Evolutionary conservation across 768 basidiomycete species (phyloP).

Genomic region (Boletus edulis): DNA sequence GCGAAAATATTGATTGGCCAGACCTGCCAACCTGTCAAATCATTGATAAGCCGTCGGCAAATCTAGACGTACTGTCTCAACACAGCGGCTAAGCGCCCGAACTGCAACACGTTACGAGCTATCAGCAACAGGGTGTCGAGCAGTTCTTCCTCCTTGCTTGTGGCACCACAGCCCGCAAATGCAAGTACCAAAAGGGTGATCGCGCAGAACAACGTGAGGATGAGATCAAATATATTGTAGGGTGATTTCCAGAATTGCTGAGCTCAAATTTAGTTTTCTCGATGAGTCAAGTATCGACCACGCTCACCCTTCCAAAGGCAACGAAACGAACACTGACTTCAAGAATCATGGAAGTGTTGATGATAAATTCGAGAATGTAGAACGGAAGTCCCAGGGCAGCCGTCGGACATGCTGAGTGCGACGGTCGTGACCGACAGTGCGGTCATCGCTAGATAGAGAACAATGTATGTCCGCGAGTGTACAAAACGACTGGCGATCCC

Average conservation of each 20-base stretch:
- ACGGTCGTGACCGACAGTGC: conserved; percentile 84
- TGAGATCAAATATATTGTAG: conserved; percentile 86
- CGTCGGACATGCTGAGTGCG: conserved; percentile 75
- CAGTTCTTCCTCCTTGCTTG: conserved; percentile 90
- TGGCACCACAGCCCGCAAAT: conserved; percentile 79
- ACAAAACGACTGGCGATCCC: conserved; percentile 90
- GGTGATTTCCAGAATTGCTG: conserved; percentile 98
- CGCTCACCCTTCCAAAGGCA: conserved; percentile 87
- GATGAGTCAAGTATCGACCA: not conserved
- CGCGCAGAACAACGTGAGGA: conserved; percentile 86
- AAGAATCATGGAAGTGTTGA: conserved; percentile 89
- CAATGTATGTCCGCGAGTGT: conserved; percentile 82
- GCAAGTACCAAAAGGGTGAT: conserved; percentile 86
- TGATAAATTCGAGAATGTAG: conserved; percentile 84
- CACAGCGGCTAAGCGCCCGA: conserved; percentile 86
- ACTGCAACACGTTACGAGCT: conserved; percentile 90
- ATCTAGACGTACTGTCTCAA: conserved; percentile 78
- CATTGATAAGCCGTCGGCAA: not conserved
- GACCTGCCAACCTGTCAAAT: conserved; percentile 48
- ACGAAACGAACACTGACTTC: conserved; percentile 92
- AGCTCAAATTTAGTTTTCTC: conserved; percentile 1
- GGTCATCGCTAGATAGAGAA: conserved; percentile 88
- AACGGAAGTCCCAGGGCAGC: conserved; percentile 87
- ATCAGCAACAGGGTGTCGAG: conserved; percentile 91
- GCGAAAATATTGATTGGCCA: conserved; percentile 85